Evolutionary conservation across 306 rosid genomes (phyloP).

Genomic region (Malus orientalis): DNA sequence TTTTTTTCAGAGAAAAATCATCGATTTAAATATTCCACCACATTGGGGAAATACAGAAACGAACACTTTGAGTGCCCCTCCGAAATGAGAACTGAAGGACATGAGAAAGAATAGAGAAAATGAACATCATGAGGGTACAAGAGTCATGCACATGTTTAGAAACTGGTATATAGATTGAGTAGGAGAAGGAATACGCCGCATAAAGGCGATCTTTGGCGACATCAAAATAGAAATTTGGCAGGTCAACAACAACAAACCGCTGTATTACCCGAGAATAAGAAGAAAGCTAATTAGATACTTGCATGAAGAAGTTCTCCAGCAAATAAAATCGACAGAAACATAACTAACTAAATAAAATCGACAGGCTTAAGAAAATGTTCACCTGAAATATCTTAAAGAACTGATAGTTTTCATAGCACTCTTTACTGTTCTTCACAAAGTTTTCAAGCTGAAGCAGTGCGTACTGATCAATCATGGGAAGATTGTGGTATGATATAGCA

Average conservation of each 20-base stretch:
- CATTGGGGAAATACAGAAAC: too few species aligned
- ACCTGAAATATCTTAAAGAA: conserved; percentile 97
- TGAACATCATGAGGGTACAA: neutral
- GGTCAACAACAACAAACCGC: conserved; percentile 90
- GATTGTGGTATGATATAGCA: conserved; percentile 58
- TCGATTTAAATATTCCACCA: too few species aligned
- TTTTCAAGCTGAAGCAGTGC: conserved; percentile 88
- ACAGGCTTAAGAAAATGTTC: conserved; percentile 8
- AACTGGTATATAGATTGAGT: neutral
- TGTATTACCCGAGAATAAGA: conserved; percentile 62
- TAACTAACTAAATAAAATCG: neutral
- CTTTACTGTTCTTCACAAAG: conserved; percentile 60
- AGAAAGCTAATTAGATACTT: conserved; percentile 9
- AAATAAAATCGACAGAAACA: neutral
- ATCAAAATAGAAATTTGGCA: conserved; percentile 88
- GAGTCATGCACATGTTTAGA: neutral
- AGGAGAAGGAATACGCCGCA: conserved; percentile 56
- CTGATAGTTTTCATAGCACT: conserved; percentile 79
- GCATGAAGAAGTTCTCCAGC: conserved; percentile 2
- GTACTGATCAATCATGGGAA: conserved; percentile 77
- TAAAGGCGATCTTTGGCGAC: conserved; percentile 96
- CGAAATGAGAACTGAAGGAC: too few species aligned
- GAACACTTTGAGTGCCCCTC: too few species aligned
- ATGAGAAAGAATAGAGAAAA: too few species aligned
- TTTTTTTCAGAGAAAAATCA: too few species aligned